Evolutionary conservation across 305 asterid species (phyloP).

Genomic region (Fraxinus paxiana): DNA sequence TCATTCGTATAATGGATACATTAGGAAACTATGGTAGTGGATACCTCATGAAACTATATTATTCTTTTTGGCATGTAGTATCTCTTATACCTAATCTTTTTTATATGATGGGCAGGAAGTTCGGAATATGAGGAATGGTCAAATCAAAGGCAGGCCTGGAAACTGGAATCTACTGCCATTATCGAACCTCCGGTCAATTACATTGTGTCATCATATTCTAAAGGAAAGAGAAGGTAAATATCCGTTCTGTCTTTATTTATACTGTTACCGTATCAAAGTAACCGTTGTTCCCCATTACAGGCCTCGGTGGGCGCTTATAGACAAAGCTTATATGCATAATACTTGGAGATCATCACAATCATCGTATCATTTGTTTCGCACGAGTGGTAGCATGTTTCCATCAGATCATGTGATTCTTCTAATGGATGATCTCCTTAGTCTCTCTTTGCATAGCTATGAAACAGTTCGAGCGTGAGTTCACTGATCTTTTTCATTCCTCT

Average conservation of each 20-base stretch:
- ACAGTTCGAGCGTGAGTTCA: conserved; percentile 83
- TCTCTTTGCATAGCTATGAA: conserved; percentile 87
- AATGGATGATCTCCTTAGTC: conserved; percentile 83
- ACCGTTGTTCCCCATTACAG: conserved; percentile 40
- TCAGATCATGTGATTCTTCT: conserved; percentile 56
- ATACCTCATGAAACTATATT: conserved; percentile 13
- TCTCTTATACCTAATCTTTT: conserved; percentile 19
- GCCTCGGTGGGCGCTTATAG: conserved; percentile 93
- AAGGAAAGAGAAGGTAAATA: conserved; percentile 84
- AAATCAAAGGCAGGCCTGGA: conserved; percentile 92
- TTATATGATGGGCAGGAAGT: conserved; percentile 62
- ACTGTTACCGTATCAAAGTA: conserved; percentile 19
- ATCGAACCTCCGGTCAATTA: conserved; percentile 88
- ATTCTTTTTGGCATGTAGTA: conserved; percentile 12
- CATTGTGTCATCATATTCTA: conserved; percentile 76
- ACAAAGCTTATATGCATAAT: conserved; percentile 89
- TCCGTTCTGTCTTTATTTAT: conserved; percentile 13
- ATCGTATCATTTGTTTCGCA: conserved; percentile 74
- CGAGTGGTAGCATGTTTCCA: conserved; percentile 52
- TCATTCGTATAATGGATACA: conserved; percentile 88
- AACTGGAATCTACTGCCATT: conserved; percentile 86
- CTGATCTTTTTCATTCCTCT: conserved; percentile 17
- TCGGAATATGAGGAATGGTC: conserved; percentile 97
- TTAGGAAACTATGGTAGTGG: conserved; percentile 84
- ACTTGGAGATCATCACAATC: conserved; percentile 98